Evolutionary conservation across 2,329 filamentous ascomycete species (phyloP), one percentile per base, ranked within the genome.

Genomic region (Gnomoniopsis sp.): DNA sequence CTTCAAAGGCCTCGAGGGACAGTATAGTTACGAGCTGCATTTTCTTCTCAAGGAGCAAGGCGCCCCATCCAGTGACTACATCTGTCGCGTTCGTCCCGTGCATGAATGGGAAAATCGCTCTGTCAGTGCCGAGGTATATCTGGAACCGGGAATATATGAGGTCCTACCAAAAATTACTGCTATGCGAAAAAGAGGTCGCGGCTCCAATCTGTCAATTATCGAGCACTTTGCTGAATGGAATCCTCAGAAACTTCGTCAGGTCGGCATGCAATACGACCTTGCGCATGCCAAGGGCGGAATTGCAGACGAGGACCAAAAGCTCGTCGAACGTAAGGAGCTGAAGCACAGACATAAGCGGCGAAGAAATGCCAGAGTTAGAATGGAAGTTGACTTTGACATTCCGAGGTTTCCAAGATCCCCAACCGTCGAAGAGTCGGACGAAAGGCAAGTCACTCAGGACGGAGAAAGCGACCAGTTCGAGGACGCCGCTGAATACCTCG

Each of bases 131-230:
- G 89, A 91, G 66, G 76, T 90, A n/a, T 77, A 85, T 41, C 81
- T 91, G 1, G 84, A 89, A 34, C 79, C 87, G 0, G 88, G 88
- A 6, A 80, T 76, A 17, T 91, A 91, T 71, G 83, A 83, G 47
- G 82, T 91, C 0, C 74, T 90, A 10, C 83, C 89, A 66, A 90
- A 88, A 68, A 81, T 91, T 64, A 85, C 83, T 4, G 86, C 88
- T 0, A 66, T 67, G 30, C 67, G 74, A 14, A 76, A 77, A 10
- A 72, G 77, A 8, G 68, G 71, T 3, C 67, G 71, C n/a, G n/a
- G n/a, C 2, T 73, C 75, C 1, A 80, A 82, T 0, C 79, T 86
- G 0, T 84, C 88, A 60, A 79, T 88, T 34, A 79, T 90, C 43
- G 78, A 78, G 17, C 74, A 75, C 10, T 69, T 66, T 7, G 74